Percentiles rank a stretch among this genome's conserved stretches.
phyloP scores from a whole-genome alignment of 345 rosid genomes.

The Hibiscus tridactylites region DNA sequence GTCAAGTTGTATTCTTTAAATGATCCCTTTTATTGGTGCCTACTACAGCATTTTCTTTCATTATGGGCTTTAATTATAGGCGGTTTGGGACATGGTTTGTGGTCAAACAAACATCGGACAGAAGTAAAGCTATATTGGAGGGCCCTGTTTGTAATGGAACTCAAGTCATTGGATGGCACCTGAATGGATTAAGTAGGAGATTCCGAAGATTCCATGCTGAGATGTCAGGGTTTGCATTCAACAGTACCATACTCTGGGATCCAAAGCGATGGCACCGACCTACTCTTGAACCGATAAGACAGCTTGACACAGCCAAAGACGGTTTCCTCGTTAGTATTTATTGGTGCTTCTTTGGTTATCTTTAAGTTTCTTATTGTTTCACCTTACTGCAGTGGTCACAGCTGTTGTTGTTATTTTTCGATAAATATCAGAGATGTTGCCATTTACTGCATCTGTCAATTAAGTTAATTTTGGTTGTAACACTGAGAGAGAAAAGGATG shows the following conservation, averaged over 20 bases:
- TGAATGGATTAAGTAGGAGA: conserved; percentile 21
- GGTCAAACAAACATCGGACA: conserved; percentile 28
- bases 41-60: not conserved
- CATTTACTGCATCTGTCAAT: too few relatives aligned
- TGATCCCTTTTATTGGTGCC: not conserved
- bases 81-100: conserved; percentile 59
- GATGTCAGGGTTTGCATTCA: conserved; percentile 57
- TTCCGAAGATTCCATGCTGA: conserved; percentile 48
- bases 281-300: conserved; percentile 42
- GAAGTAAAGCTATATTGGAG: conserved; percentile 25
- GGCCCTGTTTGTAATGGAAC: conserved; percentile 59
- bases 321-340: conserved; percentile 35
- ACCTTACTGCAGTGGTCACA: not conserved
- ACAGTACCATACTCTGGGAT: conserved; percentile 60
- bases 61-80: conserved; percentile 16
- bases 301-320: conserved; percentile 33
- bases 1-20: not conserved
- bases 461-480: too few relatives aligned
- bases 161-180: conserved; percentile 53
- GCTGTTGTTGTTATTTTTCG: not conserved
- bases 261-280: conserved; percentile 56
- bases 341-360: not conserved
- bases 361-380: not conserved
- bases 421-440: not conserved
- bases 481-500: not conserved